A percentile compares a stretch with the other conserved stretches of the same genome.
These are phyloP conservation scores for Hyphopichia buzzinii DNA, from an alignment of 1,139 yeast genomes.

Conservation along the genomic window DNA sequence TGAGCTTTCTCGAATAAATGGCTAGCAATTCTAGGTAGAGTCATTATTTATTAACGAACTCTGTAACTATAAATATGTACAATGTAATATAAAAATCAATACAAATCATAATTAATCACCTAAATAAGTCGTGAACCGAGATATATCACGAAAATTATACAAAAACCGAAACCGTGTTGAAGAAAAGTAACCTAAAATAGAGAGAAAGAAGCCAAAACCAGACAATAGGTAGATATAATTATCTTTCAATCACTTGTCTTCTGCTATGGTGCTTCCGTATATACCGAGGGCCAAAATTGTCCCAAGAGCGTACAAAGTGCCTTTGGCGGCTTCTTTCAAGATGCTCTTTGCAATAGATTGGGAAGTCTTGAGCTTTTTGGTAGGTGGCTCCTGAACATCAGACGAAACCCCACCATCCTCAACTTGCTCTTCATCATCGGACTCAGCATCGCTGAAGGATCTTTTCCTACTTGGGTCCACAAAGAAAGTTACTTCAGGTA, in stretches of 20 bases:
- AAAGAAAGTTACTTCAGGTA: not conserved
- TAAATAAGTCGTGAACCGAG: too few species aligned
- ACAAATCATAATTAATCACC: too few species aligned
- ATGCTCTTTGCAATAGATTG: conserved; percentile 15
- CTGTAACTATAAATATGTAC: not conserved
- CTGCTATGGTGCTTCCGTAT: conserved; percentile 27
- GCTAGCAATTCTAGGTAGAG: not conserved
- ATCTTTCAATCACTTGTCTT: conserved; percentile 3
- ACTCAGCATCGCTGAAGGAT: conserved; percentile 8
- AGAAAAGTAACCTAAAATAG: too few species aligned
- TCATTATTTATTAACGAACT: not conserved
- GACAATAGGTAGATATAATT: too few species aligned
- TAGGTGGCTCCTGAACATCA: conserved; percentile 1
- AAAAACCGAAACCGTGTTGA: too few species aligned
- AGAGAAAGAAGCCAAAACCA: too few species aligned
- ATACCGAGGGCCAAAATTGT: conserved; percentile 40
- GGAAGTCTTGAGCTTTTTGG: conserved; percentile 1
- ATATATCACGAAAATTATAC: too few species aligned
- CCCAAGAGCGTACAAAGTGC: conserved; percentile 30
- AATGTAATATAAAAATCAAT: not conserved
- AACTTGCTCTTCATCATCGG: conserved; percentile 4
- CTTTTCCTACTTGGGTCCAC: conserved; percentile 10
- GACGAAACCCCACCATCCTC: not conserved
- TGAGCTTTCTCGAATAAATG: too few species aligned
- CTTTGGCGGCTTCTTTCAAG: conserved; percentile 35